Conservation (phyloP, 768 basidiomycete species). For the Agaricus subrufescens region DNA sequence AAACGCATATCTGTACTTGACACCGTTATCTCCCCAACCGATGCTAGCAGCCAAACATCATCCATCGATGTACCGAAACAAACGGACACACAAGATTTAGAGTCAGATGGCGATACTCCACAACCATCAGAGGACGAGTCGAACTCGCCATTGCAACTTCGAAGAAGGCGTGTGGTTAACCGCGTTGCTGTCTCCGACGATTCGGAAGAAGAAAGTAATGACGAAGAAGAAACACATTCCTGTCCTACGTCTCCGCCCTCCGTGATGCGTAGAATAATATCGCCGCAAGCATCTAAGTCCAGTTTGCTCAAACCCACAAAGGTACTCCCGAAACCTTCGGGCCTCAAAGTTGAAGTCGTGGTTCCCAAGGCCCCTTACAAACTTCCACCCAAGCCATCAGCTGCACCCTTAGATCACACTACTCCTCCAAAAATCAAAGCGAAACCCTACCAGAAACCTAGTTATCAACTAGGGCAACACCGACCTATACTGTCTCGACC, state of each 20-base stretch:
- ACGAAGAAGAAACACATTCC: conserved; percentile 3
- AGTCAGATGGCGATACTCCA: not conserved
- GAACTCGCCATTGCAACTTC: conserved; percentile 22
- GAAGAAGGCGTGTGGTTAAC: conserved; percentile 17
- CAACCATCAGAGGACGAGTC: conserved; percentile 18
- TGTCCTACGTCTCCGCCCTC: conserved; percentile 12
- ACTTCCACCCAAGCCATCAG: conserved; percentile 12
- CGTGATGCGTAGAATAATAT: not conserved
- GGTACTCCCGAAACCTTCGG: conserved; percentile 8
- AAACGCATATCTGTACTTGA: not conserved
- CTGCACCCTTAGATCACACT: conserved; percentile 3
- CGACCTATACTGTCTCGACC: conserved; percentile 4
- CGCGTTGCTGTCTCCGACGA: conserved; percentile 42
- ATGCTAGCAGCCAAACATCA: not conserved
- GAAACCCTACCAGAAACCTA: not conserved
- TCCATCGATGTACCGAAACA: not conserved
- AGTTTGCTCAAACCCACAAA: not conserved
- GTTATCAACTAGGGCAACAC: not conserved
- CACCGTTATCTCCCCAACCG: not conserved
- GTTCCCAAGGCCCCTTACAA: conserved; percentile 35
- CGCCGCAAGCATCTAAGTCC: not conserved
- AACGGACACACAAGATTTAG: not conserved
- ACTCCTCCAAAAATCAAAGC: not conserved
- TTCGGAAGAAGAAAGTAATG: conserved; percentile 32
- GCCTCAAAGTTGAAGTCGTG: conserved; percentile 32